Base-by-base conservation (phyloP, 306 rosid genomes). In the Cyclanthera cordifolia region DNA sequence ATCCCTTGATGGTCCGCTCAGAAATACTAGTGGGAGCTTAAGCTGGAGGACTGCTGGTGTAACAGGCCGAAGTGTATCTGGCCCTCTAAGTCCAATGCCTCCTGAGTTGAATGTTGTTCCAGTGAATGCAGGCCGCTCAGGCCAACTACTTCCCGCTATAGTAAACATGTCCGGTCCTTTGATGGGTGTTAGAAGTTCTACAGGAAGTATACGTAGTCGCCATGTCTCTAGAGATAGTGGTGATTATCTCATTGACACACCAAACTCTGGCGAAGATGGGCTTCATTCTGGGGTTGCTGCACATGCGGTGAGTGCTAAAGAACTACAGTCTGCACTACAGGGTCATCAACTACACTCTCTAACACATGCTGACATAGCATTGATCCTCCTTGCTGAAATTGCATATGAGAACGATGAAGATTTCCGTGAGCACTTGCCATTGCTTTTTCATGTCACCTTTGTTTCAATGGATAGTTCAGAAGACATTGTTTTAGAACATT, bases 321-420 rank as follows among this genome's bases (percentile, higher is more conserved):
- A 94, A 77, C 95, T 94, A 73, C 99, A 90, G 71, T 94, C 99
- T 20, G 99, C 99, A 16, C 84, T 94, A 77, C 99, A 94, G 85
- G 97, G 99, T 73, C 99, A 94, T 87, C 99, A 88, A 78, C 99
- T 86, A 67, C 99, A 94, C 85, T 94, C 99, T 45, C 83, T 94
- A 70, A 94, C 99, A 1, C 99, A 72, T 79, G 99, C 99, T 39
- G 99, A 94, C 82, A 94, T 94, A 78, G 99, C 99, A 53, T 75
- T 94, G 85, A 94, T 94, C 75, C 90, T 94, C 41, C 97, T 94
- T 28, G 99, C 99, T 37, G 97, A 94, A 73, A 94, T 94, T 76
- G 99, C 99, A 32, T 94, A 94, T 64, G 99, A 94, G 83, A 94
- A 94, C 77, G 99, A 94, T 77, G 99, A 94, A 82, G 97, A 94